phyloP scores from a whole-genome alignment of 192 early-diverging fungal species.

The Paraglomus occultum region DNA sequence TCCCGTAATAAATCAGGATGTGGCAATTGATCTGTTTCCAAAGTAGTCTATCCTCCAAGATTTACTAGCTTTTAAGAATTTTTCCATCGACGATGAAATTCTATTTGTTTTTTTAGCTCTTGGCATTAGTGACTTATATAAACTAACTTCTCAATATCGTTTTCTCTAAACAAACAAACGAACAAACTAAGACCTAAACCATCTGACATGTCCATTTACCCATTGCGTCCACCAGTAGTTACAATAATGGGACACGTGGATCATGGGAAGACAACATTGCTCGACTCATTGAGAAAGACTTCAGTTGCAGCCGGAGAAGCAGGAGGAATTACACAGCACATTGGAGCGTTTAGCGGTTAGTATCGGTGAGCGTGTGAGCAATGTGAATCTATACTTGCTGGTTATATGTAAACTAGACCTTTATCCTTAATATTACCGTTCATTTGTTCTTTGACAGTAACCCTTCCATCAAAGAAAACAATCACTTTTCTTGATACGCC shows the following conservation, averaged over 20 bases:
- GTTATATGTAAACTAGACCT: background rate
- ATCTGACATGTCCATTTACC: constrained; percentile 71
- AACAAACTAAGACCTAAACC: constrained; percentile 52
- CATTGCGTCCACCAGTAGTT: constrained; percentile 84
- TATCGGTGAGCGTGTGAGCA: background rate
- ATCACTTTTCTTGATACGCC: constrained; percentile 98
- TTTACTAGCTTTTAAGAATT: background rate
- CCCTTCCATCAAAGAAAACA: constrained; percentile 60
- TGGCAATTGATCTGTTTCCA: constrained; percentile 55
- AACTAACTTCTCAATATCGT: background rate
- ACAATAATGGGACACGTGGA: constrained; percentile 99
- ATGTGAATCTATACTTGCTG: background rate
- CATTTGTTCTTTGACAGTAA: constrained; percentile 36
- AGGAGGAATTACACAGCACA: constrained; percentile 98
- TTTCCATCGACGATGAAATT: background rate
- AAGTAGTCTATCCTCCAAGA: constrained; percentile 48
- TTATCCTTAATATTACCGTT: background rate
- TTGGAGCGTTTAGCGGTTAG: constrained; percentile 88
- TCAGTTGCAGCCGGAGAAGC: constrained; percentile 90
- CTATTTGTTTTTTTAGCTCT: constrained; percentile 2
- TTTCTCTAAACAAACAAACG: background rate
- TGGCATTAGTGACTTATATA: background rate
- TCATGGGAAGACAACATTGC: constrained; percentile 93
- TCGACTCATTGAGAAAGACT: constrained; percentile 89
- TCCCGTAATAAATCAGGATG: constrained; percentile 61